Conservation (phyloP, 164 flowering plant species). For the Magnolia sinica region DNA sequence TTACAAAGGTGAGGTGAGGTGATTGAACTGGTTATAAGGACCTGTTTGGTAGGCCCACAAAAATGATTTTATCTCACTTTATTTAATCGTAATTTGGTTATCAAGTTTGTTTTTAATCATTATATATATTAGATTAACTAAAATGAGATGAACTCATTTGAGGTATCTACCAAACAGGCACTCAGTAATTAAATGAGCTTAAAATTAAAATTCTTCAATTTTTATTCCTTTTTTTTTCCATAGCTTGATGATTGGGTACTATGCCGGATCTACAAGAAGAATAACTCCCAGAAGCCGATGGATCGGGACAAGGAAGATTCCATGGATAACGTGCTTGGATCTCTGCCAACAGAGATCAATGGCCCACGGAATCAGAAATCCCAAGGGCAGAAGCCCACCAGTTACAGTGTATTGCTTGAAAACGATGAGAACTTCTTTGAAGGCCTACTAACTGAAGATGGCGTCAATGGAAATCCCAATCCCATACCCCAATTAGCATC, state of each 20-base stretch:
- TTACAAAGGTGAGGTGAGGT: no score
- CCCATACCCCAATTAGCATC: slow-evolving; percentile 22
- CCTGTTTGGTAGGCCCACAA: no score
- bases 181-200: no score
- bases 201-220: no score
- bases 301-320: slow-evolving; percentile 58
- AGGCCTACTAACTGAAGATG: slow-evolving; percentile 29
- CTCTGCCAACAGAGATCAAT: slow-evolving; percentile 12
- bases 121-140: no score
- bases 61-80: no score
- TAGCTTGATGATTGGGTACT: slow-evolving; percentile 96
- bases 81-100: no score
- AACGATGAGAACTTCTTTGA: slow-evolving; percentile 37
- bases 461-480: slow-evolving; percentile 17
- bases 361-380: background rate
- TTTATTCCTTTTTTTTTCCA: background rate
- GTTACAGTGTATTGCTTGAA: slow-evolving; percentile 23
- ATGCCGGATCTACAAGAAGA: slow-evolving; percentile 95
- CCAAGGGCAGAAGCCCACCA: background rate
- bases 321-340: slow-evolving; percentile 46
- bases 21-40: no score
- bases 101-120: no score
- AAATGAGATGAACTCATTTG: no score
- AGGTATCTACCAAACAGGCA: no score
- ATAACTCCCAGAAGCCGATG: slow-evolving; percentile 43